Evolutionary conservation across 1,284 basidiomycete genomes (phyloP), one percentile per base, ranked within the genome.

Genomic region (Golubevia sp.): DNA sequence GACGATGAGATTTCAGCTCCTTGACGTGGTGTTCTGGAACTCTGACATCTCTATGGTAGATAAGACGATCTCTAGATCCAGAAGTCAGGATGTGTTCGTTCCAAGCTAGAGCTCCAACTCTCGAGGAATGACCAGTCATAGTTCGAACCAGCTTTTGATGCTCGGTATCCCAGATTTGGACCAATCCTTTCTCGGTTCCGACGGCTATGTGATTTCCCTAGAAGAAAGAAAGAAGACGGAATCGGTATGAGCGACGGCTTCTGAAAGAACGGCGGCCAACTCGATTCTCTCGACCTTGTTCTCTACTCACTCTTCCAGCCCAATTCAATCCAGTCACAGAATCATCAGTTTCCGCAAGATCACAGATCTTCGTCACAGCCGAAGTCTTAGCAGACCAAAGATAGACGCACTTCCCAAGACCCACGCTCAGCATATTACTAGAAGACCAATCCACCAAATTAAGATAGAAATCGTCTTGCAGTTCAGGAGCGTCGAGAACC

Each of bases 361-460:
- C 94, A 79, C 93, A 97, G 13, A 99, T 86, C 82, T 96, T 95
- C 34, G 91, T 92, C 0, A 99, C 96, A 8, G 89, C 89, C 8
- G 93, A 93, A 59, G 93, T 97, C 70, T 94, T 91, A 8, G 96
- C 97, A 11, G 91, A 93, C 97, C 97, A 99, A 1, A 98, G 89
- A 83, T 99, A 99, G 3, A 99, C 95, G 67, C 93, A 94, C 0
- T 90, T 88, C 2, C 92, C 93, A 2, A 99, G 87, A 0, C 95
- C 97, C 1, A 99, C 97, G 11, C 92, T 94, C 0, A 99, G 89
- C 0, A 97, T 90, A 80, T 99, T 97, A 6, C 92, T 94, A 58
- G 90, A 91, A 1, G 92, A 94, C 96, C 97, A 99, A 70, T 98
- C 96, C 18, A 99, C 94, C 18, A 99, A 88, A 77, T 99, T 99